phyloP scores from a whole-genome alignment of 106 monocot genomes.

The Dendrobium chrysotoxum region DNA sequence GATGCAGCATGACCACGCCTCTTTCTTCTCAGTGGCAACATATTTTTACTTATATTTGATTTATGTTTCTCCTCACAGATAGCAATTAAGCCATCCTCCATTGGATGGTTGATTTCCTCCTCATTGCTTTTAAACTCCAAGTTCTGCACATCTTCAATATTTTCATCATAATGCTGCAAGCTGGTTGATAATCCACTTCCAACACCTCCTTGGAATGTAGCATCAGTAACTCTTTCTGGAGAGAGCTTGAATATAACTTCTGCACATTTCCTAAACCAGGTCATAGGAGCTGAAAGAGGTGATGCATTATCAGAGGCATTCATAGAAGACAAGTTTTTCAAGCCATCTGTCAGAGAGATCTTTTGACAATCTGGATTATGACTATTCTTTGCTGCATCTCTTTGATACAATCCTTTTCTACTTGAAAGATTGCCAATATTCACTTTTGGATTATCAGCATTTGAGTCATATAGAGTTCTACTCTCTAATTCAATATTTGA shows the following conservation, averaged over 20 bases:
- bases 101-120: neutral
- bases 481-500: slow-evolving; percentile 54
- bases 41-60: slow-evolving; percentile 4
- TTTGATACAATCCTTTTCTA: neutral
- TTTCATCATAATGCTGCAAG: too few species aligned
- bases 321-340: neutral
- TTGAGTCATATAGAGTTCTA: slow-evolving; percentile 22
- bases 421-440: neutral
- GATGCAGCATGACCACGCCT: slow-evolving; percentile 18
- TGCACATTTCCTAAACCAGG: slow-evolving; percentile 69
- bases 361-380: neutral
- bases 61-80: neutral
- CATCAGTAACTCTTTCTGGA: slow-evolving; percentile 24
- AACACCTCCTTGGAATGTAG: neutral
- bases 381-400: neutral
- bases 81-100: slow-evolving; percentile 10
- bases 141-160: neutral
- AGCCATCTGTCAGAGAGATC: neutral
- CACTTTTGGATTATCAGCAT: neutral
- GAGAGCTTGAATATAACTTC: slow-evolving; percentile 47
- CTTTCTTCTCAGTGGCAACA: slow-evolving; percentile 25
- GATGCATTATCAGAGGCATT: slow-evolving; percentile 18
- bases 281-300: slow-evolving; percentile 31
- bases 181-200: too few species aligned
- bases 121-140: neutral